Base-by-base conservation (phyloP, 192 early-diverging fungal genomes). In the Geranomyces variabilis region DNA sequence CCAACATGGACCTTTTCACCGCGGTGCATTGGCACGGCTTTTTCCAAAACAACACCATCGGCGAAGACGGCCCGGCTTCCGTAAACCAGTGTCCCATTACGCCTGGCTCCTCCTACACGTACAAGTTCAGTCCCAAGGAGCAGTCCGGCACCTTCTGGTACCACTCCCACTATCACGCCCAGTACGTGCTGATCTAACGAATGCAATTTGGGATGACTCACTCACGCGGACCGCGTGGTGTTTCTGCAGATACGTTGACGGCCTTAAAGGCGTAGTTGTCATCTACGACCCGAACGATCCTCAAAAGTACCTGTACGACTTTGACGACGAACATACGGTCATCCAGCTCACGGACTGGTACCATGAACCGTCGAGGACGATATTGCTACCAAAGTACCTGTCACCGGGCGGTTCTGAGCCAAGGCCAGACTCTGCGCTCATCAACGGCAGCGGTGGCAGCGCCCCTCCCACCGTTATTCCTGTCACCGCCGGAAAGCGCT, bases 91-190 rank as follows among this genome's bases (percentile, higher is more conserved):
- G 91, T 68, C 82, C 80, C 4, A 93, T 94, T 67, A 84, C 88
- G 17, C 71, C 82, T 0, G 87, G 88, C 12, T 62, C 70, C 22
- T 85, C 82, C 65, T 88, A 90, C 74, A 90, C 89, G 0, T 95
- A 95, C 73, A 82, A 78, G 7, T 88, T 90, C 66, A 79, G 77
- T 4, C 72, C 87, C 48, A 33, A 44, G 19, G 73, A 74, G 43
- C 93, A 95, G 68, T 82, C 83, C 19, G 94, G 94, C 47, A 93
- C 92, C 12, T 94, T 89, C 79, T 96, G 94, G 94, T 86, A 90
- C 66, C 93, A 94, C 71, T 77, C 85, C 48, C 93, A 94, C 71
- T 86, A 68, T 69, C 73, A 75, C 46, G 70, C 51, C 15, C 89
- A 93, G 75, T 53, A 17, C 51, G 36, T 41, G 36, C 10, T 41